Percentiles rank a stretch among this genome's conserved stretches.
Conservation (phyloP, 345 rosid genomes). For the Populus simonii region DNA sequence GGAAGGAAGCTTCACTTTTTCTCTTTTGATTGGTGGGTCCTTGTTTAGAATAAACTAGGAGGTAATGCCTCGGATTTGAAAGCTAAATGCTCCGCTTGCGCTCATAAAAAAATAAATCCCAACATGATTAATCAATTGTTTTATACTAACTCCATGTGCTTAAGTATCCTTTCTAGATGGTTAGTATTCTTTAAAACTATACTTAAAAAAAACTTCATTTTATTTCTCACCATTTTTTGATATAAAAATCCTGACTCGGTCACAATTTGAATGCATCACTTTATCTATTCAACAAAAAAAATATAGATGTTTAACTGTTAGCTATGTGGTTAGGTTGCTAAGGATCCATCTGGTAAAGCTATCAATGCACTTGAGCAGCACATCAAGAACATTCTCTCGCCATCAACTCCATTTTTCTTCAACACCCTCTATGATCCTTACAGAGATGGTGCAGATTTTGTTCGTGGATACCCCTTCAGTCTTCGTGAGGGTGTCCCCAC, state of each 20-base stretch:
- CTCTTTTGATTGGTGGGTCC: conserved; percentile 1
- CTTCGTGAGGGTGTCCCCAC: conserved; percentile 92
- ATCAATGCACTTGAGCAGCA: conserved; percentile 93
- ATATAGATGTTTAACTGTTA: not conserved
- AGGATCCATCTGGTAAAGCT: conserved; percentile 78
- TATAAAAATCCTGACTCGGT: not conserved
- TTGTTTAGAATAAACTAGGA: not conserved
- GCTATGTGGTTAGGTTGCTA: conserved; percentile 58
- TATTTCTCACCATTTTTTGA: not conserved
- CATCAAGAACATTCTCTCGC: conserved; percentile 77
- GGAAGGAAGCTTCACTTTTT: not conserved
- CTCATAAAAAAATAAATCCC: not conserved
- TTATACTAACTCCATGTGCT: not conserved
- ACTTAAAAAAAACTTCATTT: not conserved
- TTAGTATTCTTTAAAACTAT: not conserved
- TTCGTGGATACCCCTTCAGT: conserved; percentile 96
- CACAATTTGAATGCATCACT: not conserved
- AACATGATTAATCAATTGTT: not conserved
- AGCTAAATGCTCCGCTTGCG: not conserved
- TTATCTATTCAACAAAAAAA: not conserved
- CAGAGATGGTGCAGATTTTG: conserved; percentile 88
- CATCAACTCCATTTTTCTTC: conserved; percentile 94
- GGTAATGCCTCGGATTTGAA: not conserved
- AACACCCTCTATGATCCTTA: conserved; percentile 92
- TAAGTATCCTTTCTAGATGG: not conserved